These are phyloP conservation scores for Botrytis cinerea DNA, from an alignment of 2,329 filamentous ascomycete species.

Conservation along the genomic window DNA sequence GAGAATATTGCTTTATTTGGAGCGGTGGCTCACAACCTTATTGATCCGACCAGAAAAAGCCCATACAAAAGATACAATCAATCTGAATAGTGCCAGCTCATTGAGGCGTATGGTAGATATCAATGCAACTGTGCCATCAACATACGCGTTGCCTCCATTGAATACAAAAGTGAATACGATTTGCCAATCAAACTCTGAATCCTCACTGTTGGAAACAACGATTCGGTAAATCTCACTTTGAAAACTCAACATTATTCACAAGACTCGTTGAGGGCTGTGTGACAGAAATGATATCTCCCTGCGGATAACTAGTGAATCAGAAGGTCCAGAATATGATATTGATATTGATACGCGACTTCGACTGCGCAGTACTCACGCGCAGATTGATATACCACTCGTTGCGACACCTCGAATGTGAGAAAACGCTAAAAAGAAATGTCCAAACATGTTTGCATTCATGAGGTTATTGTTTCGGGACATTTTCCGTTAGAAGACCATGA, in stretches of 20 bases:
- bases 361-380: neutral
- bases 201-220: neutral
- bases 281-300: neutral
- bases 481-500: neutral
- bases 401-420: neutral
- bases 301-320: neutral
- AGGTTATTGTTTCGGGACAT: neutral
- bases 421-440: neutral
- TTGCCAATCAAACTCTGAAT: slow-evolving; percentile 7
- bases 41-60: neutral
- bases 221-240: neutral
- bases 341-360: neutral
- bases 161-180: neutral
- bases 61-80: neutral
- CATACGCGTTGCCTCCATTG: neutral
- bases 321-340: neutral
- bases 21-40: neutral
- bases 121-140: neutral
- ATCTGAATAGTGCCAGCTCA: neutral
- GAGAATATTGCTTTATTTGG: slow-evolving; percentile 1
- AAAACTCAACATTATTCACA: neutral
- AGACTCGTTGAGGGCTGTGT: neutral
- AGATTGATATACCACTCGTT: neutral
- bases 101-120: neutral
- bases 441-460: neutral